Percentiles rank a stretch among this genome's conserved stretches.
Evolutionary conservation across 331 rosid genomes (phyloP).

Genomic region (Pyrus hybrid): DNA sequence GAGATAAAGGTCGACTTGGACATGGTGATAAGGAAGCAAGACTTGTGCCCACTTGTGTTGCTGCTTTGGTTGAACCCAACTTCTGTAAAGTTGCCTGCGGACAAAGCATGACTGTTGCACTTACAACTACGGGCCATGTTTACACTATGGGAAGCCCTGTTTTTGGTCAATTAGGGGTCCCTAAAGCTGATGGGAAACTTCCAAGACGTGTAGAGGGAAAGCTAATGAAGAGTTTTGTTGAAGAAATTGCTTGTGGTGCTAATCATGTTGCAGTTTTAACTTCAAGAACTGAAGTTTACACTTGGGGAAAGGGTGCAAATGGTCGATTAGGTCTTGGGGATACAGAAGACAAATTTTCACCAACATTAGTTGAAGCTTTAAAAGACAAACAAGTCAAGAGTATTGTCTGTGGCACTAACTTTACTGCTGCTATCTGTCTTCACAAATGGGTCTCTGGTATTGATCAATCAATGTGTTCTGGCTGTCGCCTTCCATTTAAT

Average conservation of each 20-base stretch:
- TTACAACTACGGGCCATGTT: slow-evolving; percentile 29
- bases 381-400: slow-evolving; percentile 37
- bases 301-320: slow-evolving; percentile 49
- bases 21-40: slow-evolving; percentile 35
- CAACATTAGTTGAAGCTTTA: slow-evolving; percentile 33
- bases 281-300: slow-evolving; percentile 37
- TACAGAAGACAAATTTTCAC: slow-evolving; percentile 22
- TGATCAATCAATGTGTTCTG: slow-evolving; percentile 35
- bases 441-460: slow-evolving; percentile 31
- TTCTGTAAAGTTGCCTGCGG: slow-evolving; percentile 42
- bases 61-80: slow-evolving; percentile 30
- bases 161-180: slow-evolving; percentile 32
- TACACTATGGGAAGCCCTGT: slow-evolving; percentile 40
- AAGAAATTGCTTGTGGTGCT: slow-evolving; percentile 41
- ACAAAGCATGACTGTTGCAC: slow-evolving; percentile 32
- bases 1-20: slow-evolving; percentile 40
- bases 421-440: slow-evolving; percentile 34
- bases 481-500: slow-evolving; percentile 34
- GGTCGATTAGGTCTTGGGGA: slow-evolving; percentile 41
- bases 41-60: slow-evolving; percentile 39
- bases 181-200: slow-evolving; percentile 27
- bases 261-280: slow-evolving; percentile 39
- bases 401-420: slow-evolving; percentile 28
- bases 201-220: slow-evolving; percentile 32
- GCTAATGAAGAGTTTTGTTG: slow-evolving; percentile 25